Percentiles rank a stretch among this genome's conserved stretches.
Conservation (phyloP, 2,329 filamentous ascomycete genomes). For the Penicillium sp. region DNA sequence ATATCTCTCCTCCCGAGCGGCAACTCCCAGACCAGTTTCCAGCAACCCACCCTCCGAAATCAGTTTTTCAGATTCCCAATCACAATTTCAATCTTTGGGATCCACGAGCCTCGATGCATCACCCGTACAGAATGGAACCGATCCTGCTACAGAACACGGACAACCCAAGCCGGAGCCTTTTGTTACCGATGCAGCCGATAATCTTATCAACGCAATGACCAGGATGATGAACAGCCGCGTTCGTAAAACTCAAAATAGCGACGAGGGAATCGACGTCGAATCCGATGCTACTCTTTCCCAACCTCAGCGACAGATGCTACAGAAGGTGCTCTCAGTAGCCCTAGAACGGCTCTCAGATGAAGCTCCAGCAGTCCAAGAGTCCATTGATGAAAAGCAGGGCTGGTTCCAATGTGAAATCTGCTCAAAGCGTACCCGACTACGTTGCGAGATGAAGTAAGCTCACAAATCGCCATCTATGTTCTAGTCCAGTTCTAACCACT, state of each 20-base stretch:
- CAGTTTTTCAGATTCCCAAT: background rate
- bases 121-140: background rate
- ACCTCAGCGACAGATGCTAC: slow-evolving; percentile 34
- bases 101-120: background rate
- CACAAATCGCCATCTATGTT: background rate
- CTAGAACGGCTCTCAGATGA: slow-evolving; percentile 28
- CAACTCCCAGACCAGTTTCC: background rate
- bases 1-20: background rate
- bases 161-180: slow-evolving; percentile 21
- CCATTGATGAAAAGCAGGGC: slow-evolving; percentile 20
- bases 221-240: slow-evolving; percentile 32
- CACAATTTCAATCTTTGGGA: background rate
- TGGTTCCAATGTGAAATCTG: slow-evolving; percentile 35
- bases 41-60: background rate
- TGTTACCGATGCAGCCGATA: slow-evolving; percentile 31
- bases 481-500: slow-evolving; percentile 2
- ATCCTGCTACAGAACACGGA: background rate
- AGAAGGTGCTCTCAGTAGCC: slow-evolving; percentile 32
- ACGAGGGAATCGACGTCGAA: slow-evolving; percentile 22
- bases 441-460: slow-evolving; percentile 41
- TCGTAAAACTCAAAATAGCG: slow-evolving; percentile 22
- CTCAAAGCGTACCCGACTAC: slow-evolving; percentile 31
- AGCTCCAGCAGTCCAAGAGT: background rate
- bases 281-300: slow-evolving; percentile 25
- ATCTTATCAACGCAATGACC: slow-evolving; percentile 35